These are phyloP conservation scores for Spizellomyces punctatus DNA, from an alignment of 192 early-diverging fungal species.

Conservation along the genomic window DNA sequence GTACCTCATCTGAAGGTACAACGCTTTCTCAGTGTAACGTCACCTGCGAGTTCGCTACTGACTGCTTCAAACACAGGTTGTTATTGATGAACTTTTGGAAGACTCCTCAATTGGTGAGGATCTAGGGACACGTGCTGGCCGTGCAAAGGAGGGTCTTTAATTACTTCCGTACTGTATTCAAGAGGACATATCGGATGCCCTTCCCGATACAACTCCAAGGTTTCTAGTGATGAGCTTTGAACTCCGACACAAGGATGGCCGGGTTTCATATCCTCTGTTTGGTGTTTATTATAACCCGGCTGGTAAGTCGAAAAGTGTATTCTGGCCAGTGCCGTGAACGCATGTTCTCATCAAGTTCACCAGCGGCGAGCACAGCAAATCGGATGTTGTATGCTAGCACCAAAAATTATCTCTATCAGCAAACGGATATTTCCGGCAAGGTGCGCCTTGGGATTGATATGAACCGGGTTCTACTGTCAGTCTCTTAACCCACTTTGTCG, in stretches of 20 bases:
- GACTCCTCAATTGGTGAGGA: conserved; percentile 14
- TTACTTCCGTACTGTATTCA: too few relatives aligned
- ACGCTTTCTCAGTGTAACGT: too few relatives aligned
- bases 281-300: conserved; percentile 51
- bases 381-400: conserved; percentile 47
- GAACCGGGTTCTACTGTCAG: neutral
- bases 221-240: conserved; percentile 44
- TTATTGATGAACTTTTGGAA: conserved; percentile 33
- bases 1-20: conserved; percentile 21
- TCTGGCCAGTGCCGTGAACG: neutral
- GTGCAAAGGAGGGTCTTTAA: too few relatives aligned
- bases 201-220: conserved; percentile 50
- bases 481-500: neutral
- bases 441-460: conserved; percentile 29
- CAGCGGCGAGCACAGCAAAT: conserved; percentile 31
- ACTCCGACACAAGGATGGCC: conserved; percentile 55
- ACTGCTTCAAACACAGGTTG: neutral
- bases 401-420: conserved; percentile 22
- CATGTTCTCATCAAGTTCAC: too few relatives aligned
- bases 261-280: conserved; percentile 74
- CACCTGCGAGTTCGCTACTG: too few relatives aligned
- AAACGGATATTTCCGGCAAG: conserved; percentile 61
- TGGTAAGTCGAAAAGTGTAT: neutral
- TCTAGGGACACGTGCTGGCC: neutral
- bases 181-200: conserved; percentile 35